Percentiles rank a stretch among this genome's conserved stretches.
Evolutionary conservation across 1,139 yeast species (phyloP).

Genomic region (Geotrichum cucujoidarum): DNA sequence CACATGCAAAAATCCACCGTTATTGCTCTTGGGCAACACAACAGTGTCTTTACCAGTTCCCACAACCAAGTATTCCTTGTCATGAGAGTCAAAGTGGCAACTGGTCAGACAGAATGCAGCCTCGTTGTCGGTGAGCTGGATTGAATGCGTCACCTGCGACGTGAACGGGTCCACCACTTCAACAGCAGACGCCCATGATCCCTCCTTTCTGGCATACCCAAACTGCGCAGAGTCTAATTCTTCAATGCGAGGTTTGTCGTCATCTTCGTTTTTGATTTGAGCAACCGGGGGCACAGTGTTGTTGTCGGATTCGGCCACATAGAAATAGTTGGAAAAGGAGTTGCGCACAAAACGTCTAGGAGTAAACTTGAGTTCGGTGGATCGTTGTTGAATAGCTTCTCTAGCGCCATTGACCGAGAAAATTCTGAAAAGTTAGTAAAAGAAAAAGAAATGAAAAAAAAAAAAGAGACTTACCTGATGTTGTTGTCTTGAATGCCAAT

Average conservation of each 20-base stretch:
- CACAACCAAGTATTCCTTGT: conserved; percentile 44
- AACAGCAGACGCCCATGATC: conserved; percentile 49
- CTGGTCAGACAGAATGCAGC: conserved; percentile 40
- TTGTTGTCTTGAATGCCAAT: conserved; percentile 55
- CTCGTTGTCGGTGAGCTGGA: conserved; percentile 44
- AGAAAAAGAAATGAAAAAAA: neutral
- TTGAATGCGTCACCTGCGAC: conserved; percentile 40
- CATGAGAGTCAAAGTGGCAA: conserved; percentile 39
- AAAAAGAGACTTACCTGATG: conserved; percentile 30
- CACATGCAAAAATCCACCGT: conserved; percentile 42
- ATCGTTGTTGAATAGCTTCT: conserved; percentile 44
- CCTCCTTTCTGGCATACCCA: conserved; percentile 37
- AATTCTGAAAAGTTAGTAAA: conserved; percentile 37
- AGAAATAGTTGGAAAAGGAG: conserved; percentile 31
- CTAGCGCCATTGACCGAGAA: conserved; percentile 54
- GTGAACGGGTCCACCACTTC: conserved; percentile 46
- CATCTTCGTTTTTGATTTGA: conserved; percentile 24
- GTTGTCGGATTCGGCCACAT: conserved; percentile 48
- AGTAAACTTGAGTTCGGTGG: conserved; percentile 46
- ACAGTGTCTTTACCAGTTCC: conserved; percentile 44
- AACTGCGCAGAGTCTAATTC: conserved; percentile 38
- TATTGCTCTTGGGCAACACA: conserved; percentile 38
- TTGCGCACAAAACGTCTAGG: conserved; percentile 46
- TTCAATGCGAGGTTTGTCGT: conserved; percentile 29
- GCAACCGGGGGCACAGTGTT: conserved; percentile 26